These are phyloP conservation scores for Benincasa hispida DNA, from an alignment of 306 rosid genomes.

Conservation along the genomic window DNA sequence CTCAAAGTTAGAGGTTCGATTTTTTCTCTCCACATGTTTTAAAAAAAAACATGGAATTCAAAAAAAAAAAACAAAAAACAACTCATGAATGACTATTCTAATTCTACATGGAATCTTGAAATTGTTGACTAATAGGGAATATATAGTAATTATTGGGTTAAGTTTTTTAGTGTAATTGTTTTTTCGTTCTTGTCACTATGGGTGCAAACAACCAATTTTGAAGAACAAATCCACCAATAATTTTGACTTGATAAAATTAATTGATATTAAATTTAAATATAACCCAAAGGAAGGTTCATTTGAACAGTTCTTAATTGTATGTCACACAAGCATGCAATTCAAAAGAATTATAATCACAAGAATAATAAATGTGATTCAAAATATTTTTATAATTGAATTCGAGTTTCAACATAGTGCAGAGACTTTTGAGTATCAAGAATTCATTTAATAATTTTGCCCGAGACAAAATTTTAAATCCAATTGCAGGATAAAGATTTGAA, in stretches of 20 bases:
- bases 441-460: too few relatives aligned
- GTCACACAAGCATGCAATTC: not conserved
- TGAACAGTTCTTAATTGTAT: not conserved
- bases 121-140: not conserved
- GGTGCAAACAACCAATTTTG: not conserved
- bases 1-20: too few relatives aligned
- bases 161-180: not conserved
- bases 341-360: not conserved
- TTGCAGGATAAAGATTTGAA: too few relatives aligned
- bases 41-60: too few relatives aligned
- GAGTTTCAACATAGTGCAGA: not conserved
- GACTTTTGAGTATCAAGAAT: too few relatives aligned
- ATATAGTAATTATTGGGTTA: not conserved
- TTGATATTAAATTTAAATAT: not conserved
- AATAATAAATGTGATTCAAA: not conserved
- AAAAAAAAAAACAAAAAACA: too few relatives aligned
- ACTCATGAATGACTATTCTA: too few relatives aligned
- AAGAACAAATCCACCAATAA: not conserved
- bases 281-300: not conserved
- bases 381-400: not conserved
- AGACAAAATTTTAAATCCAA: too few relatives aligned
- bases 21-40: too few relatives aligned
- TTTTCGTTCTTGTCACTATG: not conserved
- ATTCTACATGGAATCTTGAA: not conserved
- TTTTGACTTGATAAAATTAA: not conserved